Evolutionary conservation across 31 red algal species (phyloP).

Genomic region (Asparagopsis taxiformis): DNA sequence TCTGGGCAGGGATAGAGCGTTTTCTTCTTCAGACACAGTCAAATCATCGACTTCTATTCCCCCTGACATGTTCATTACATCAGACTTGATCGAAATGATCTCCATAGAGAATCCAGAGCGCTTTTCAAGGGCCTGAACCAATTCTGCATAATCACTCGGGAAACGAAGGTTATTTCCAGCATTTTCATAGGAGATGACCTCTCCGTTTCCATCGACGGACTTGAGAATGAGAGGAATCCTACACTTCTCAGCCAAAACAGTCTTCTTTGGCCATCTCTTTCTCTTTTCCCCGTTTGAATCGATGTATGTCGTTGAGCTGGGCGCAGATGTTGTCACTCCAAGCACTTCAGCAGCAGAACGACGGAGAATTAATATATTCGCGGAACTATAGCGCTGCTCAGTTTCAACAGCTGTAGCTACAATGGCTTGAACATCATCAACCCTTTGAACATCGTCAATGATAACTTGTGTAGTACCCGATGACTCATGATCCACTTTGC

Average conservation of each 20-base stretch:
- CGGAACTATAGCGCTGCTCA: slow-evolving; percentile 11
- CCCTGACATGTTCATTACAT: slow-evolving; percentile 8
- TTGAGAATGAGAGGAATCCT: slow-evolving; percentile 39
- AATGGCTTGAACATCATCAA: slow-evolving; percentile 39
- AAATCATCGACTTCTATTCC: not conserved
- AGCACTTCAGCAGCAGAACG: slow-evolving; percentile 30
- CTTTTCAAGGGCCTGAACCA: slow-evolving; percentile 19
- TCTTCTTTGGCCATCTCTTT: slow-evolving; percentile 34
- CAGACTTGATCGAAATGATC: too few species aligned
- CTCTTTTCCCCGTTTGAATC: slow-evolving; percentile 17
- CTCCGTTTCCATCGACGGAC: slow-evolving; percentile 28
- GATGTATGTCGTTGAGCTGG: slow-evolving; percentile 1
- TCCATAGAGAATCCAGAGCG: slow-evolving; percentile 19
- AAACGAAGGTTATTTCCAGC: slow-evolving; percentile 53
- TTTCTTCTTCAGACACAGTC: too few species aligned
- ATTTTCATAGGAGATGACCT: slow-evolving; percentile 13
- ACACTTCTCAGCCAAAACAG: slow-evolving; percentile 26
- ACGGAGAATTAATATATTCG: slow-evolving; percentile 19
- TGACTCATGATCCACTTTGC: slow-evolving; percentile 70
- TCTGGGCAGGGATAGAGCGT: too few species aligned
- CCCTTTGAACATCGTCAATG: slow-evolving; percentile 72
- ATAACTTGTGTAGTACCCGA: slow-evolving; percentile 66
- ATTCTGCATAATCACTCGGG: slow-evolving; percentile 18
- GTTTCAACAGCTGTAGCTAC: slow-evolving; percentile 33
- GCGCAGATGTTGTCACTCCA: not conserved